Evolutionary conservation across 1,284 basidiomycete genomes (phyloP).

Genomic region (Naganishia liquefaciens): DNA sequence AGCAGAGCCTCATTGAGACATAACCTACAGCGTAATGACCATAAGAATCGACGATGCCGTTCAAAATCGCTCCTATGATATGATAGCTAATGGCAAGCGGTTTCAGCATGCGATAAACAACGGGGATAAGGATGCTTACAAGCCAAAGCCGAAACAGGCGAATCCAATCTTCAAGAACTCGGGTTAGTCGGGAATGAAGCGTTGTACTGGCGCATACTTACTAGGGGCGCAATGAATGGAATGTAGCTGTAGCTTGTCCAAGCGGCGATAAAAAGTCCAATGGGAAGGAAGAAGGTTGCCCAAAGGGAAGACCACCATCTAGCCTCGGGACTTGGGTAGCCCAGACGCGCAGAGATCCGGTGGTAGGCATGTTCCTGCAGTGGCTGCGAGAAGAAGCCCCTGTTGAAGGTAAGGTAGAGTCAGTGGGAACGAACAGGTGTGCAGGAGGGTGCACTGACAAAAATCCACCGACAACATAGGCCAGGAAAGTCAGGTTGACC

Average conservation of each 20-base stretch:
- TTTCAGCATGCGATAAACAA: not conserved
- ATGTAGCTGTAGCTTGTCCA: constrained; percentile 42
- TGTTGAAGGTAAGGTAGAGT: not conserved
- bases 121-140: constrained; percentile 34
- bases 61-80: constrained; percentile 41
- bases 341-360: constrained; percentile 20
- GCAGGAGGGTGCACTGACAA: constrained; percentile 28
- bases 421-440: not conserved
- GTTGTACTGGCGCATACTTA: not conserved
- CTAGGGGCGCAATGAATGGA: constrained; percentile 41
- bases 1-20: not conserved
- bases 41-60: constrained; percentile 43
- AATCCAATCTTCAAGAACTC: constrained; percentile 36
- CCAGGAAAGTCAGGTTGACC: constrained; percentile 42
- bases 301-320: constrained; percentile 42
- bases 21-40: constrained; percentile 39
- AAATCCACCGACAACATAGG: constrained; percentile 41
- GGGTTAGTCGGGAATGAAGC: too few relatives aligned
- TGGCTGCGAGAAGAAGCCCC: constrained; percentile 39
- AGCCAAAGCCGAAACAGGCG: constrained; percentile 43
- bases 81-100: constrained; percentile 32
- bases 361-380: constrained; percentile 41
- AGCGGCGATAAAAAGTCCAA: constrained; percentile 45
- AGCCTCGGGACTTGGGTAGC: constrained; percentile 40
- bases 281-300: constrained; percentile 42